Evolutionary conservation across 1,139 yeast species (phyloP).

Genomic region (Blastobotrys apis): DNA sequence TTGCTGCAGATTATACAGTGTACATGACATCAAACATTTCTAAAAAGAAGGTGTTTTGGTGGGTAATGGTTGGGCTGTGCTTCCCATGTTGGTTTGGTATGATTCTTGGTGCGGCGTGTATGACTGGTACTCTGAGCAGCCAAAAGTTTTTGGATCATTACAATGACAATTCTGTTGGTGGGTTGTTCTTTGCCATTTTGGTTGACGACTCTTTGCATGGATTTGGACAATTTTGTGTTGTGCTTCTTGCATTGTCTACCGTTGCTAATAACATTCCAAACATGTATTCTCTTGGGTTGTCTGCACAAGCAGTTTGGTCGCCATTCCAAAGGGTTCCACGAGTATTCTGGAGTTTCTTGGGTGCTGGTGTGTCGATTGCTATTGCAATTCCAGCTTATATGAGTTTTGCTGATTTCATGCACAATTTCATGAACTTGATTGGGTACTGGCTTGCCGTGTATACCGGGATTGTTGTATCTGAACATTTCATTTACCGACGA

Average conservation of each 20-base stretch:
- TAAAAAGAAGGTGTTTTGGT: constrained; percentile 55
- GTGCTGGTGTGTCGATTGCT: constrained; percentile 73
- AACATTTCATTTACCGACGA: constrained; percentile 71
- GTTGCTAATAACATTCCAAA: constrained; percentile 89
- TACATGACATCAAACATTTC: constrained; percentile 68
- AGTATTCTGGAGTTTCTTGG: constrained; percentile 71
- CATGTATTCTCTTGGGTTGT: constrained; percentile 82
- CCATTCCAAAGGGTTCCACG: constrained; percentile 71
- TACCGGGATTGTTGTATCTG: constrained; percentile 64
- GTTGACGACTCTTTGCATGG: constrained; percentile 78
- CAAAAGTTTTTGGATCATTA: constrained; percentile 50
- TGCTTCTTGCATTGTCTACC: constrained; percentile 73
- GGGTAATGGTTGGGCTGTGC: constrained; percentile 59
- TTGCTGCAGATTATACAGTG: constrained; percentile 88
- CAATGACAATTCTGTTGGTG: constrained; percentile 63
- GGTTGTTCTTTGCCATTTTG: constrained; percentile 70
- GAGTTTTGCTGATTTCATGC: constrained; percentile 66
- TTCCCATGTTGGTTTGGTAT: constrained; percentile 68
- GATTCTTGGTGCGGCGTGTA: constrained; percentile 85
- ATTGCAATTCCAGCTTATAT: constrained; percentile 86
- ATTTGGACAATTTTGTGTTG: constrained; percentile 88
- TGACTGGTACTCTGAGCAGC: constrained; percentile 50
- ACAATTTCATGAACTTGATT: constrained; percentile 82
- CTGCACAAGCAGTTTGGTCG: constrained; percentile 81
- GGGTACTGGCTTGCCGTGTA: constrained; percentile 90